These are phyloP conservation scores for Syncephalastrum sp. DNA, from an alignment of 371 early-diverging fungal species.

Conservation along the genomic window DNA sequence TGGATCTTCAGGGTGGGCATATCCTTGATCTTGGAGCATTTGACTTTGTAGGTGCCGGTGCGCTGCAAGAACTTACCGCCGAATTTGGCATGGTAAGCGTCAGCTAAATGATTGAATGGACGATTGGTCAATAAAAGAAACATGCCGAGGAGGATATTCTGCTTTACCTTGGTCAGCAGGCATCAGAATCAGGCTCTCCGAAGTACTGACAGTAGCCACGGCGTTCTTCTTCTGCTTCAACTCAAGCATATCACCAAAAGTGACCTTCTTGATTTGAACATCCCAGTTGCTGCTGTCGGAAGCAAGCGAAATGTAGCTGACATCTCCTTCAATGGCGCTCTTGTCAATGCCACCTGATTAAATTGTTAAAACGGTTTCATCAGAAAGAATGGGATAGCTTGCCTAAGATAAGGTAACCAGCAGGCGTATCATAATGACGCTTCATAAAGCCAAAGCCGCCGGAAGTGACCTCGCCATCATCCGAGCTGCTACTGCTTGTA, in stretches of 20 bases:
- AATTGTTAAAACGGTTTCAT: neutral
- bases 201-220: slow-evolving; percentile 38
- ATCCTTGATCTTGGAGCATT: slow-evolving; percentile 32
- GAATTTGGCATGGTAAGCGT: slow-evolving; percentile 37
- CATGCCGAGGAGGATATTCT: neutral
- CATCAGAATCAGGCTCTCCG: slow-evolving; percentile 36
- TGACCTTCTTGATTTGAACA: slow-evolving; percentile 38
- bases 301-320: slow-evolving; percentile 35
- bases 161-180: slow-evolving; percentile 27
- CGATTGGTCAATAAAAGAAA: slow-evolving; percentile 1
- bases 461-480: slow-evolving; percentile 14
- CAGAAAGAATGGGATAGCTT: slow-evolving; percentile 1
- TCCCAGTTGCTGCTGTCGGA: slow-evolving; percentile 37
- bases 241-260: slow-evolving; percentile 27
- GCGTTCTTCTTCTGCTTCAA: slow-evolving; percentile 34
- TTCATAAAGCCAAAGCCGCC: slow-evolving; percentile 39
- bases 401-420: slow-evolving; percentile 41
- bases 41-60: slow-evolving; percentile 33
- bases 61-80: slow-evolving; percentile 25
- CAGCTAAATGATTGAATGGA: slow-evolving; percentile 18
- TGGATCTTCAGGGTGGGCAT: slow-evolving; percentile 39
- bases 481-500: neutral
- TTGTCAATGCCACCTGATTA: slow-evolving; percentile 37
- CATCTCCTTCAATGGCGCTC: slow-evolving; percentile 32
- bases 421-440: slow-evolving; percentile 23